Conservation (phyloP, 495 filamentous ascomycete genomes). For the Aspergillus sclerotioniger region DNA sequence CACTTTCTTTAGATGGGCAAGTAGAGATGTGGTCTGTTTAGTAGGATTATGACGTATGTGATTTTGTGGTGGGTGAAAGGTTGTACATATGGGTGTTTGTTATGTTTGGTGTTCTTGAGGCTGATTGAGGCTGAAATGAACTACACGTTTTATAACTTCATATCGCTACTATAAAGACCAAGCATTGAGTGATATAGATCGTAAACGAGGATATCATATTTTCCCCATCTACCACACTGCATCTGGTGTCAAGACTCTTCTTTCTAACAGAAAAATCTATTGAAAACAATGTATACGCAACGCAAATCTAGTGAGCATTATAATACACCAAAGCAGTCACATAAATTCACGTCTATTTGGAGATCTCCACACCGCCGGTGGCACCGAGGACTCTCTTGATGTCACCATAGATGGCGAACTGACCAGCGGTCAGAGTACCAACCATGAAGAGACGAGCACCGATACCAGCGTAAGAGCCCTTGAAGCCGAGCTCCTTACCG, state of each 20-base stretch:
- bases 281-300: constrained; percentile 34
- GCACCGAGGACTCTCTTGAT: constrained; percentile 59
- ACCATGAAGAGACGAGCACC: constrained; percentile 84
- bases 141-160: too few species aligned
- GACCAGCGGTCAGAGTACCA: constrained; percentile 79
- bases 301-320: constrained; percentile 39
- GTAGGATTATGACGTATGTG: too few species aligned
- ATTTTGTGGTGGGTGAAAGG: too few species aligned
- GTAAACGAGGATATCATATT: not conserved
- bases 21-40: too few species aligned
- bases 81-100: too few species aligned
- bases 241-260: constrained; percentile 26
- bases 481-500: constrained; percentile 86
- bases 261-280: constrained; percentile 27
- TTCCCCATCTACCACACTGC: not conserved
- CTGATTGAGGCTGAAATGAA: too few species aligned
- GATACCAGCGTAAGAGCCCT: constrained; percentile 86
- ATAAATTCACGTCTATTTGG: constrained; percentile 41
- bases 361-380: constrained; percentile 77
- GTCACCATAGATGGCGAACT: constrained; percentile 95
- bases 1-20: too few species aligned
- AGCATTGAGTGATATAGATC: not conserved
- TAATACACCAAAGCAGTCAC: constrained; percentile 33
- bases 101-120: too few species aligned
- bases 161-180: not conserved